These are phyloP conservation scores for Quercus alba DNA, from an alignment of 306 rosid genomes.

Conservation along the genomic window DNA sequence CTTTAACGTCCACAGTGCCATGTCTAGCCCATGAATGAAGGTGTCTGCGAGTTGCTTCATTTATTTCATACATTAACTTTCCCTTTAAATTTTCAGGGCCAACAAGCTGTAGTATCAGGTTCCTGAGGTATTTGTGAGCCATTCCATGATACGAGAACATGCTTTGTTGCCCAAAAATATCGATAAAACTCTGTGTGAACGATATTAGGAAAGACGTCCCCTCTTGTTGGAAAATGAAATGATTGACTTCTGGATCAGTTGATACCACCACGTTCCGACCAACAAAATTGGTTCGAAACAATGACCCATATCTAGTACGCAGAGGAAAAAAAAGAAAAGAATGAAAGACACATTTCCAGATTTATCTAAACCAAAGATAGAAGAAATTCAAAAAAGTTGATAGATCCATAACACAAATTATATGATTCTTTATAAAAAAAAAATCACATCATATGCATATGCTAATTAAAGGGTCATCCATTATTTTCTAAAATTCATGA, in stretches of 20 bases:
- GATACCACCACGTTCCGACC: background rate
- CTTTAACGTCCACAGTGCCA: background rate
- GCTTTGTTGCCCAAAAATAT: background rate
- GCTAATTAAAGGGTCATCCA: too few species aligned
- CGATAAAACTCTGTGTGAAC: background rate
- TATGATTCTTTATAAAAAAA: too few species aligned
- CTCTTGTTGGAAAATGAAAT: background rate
- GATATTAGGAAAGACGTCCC: background rate
- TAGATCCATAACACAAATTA: too few species aligned
- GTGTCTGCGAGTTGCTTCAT: background rate
- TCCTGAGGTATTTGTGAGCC: slow-evolving; percentile 11
- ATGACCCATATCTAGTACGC: background rate
- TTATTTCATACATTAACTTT: background rate
- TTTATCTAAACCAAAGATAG: too few species aligned
- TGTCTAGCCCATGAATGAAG: background rate
- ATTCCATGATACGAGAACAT: background rate
- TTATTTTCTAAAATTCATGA: too few species aligned
- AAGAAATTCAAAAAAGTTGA: too few species aligned
- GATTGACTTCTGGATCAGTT: background rate
- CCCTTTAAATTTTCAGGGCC: slow-evolving; percentile 2
- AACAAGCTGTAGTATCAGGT: background rate
- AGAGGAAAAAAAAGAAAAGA: too few species aligned
- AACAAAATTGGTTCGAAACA: background rate
- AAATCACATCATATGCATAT: too few species aligned
- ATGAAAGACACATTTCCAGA: too few species aligned